phyloP scores from a whole-genome alignment of 2,329 filamentous ascomycete genomes.

The Daldinia eschscholtzii region DNA sequence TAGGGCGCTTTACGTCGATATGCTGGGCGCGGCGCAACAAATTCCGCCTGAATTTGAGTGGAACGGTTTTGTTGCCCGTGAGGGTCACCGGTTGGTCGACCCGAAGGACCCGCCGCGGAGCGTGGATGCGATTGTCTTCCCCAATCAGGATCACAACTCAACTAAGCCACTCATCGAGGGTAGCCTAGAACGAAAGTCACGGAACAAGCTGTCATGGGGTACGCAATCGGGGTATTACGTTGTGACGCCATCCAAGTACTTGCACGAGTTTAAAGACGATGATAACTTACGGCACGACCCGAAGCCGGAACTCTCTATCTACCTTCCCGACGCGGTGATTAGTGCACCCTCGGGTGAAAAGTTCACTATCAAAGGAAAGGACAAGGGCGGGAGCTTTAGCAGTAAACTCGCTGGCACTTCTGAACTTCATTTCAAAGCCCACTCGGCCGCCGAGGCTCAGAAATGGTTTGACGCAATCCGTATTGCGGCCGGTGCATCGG shows the following conservation, averaged over 20 bases:
- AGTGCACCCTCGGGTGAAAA: conserved; percentile 80
- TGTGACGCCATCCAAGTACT: conserved; percentile 85
- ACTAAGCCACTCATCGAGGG: conserved; percentile 90
- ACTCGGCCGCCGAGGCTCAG: conserved; percentile 81
- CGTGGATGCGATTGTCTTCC: conserved; percentile 81
- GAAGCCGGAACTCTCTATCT: conserved; percentile 87
- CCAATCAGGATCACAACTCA: conserved; percentile 86
- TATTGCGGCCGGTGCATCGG: conserved; percentile 67
- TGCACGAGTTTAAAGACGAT: conserved; percentile 97
- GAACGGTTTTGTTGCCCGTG: conserved; percentile 83
- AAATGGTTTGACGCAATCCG: conserved; percentile 86
- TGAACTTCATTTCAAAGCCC: conserved; percentile 89
- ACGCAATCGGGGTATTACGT: conserved; percentile 90
- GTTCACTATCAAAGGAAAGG: conserved; percentile 96
- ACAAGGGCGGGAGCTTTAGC: conserved; percentile 82
- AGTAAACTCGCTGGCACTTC: conserved; percentile 83
- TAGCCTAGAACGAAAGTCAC: conserved; percentile 88
- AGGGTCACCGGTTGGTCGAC: conserved; percentile 79
- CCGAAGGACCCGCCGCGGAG: conserved; percentile 79
- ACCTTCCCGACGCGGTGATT: conserved; percentile 89
- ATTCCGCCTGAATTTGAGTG: conserved; percentile 92
- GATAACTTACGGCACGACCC: conserved; percentile 80
- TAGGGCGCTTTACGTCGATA: conserved; percentile 84
- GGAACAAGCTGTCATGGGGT: conserved; percentile 82
- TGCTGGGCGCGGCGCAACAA: conserved; percentile 80